Conservation (phyloP, 352 stramenopile species). For the Globisporangium lucens region DNA sequence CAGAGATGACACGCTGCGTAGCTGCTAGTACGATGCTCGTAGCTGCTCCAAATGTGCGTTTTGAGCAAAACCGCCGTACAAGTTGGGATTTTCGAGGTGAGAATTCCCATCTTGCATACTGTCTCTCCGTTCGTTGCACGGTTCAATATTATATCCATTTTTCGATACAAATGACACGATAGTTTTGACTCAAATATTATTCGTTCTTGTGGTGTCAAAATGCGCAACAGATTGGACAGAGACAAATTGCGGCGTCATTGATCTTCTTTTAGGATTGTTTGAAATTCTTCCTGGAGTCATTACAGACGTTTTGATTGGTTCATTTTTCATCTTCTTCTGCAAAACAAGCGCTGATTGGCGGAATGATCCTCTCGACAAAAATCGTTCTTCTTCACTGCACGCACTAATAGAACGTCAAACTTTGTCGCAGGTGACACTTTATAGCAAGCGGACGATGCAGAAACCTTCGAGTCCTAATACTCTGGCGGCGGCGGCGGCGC, state of each 20-base stretch:
- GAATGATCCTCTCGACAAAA: not conserved
- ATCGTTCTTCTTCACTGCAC: not conserved
- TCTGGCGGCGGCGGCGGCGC: slow-evolving; percentile 5
- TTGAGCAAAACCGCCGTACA: not conserved
- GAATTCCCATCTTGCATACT: slow-evolving; percentile 2
- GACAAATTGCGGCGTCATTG: too few species aligned
- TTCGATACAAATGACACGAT: not conserved
- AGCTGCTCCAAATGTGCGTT: not conserved
- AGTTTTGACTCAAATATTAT: not conserved
- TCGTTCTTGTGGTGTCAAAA: not conserved
- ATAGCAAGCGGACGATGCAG: slow-evolving; percentile 28
- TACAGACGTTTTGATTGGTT: not conserved
- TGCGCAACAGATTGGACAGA: too few species aligned
- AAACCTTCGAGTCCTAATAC: slow-evolving; percentile 89
- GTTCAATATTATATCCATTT: not conserved
- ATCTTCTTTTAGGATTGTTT: not conserved
- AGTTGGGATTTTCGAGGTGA: not conserved
- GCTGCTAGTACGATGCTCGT: not conserved
- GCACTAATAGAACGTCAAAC: slow-evolving; percentile 61
- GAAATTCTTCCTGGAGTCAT: not conserved
- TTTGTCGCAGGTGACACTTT: slow-evolving; percentile 32
- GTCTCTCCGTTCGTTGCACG: slow-evolving; percentile 10
- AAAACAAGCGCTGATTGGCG: not conserved
- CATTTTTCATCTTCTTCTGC: not conserved
- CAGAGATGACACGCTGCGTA: not conserved